Base-by-base conservation (phyloP, 495 filamentous ascomycete genomes). In the Daldinia grandis region DNA sequence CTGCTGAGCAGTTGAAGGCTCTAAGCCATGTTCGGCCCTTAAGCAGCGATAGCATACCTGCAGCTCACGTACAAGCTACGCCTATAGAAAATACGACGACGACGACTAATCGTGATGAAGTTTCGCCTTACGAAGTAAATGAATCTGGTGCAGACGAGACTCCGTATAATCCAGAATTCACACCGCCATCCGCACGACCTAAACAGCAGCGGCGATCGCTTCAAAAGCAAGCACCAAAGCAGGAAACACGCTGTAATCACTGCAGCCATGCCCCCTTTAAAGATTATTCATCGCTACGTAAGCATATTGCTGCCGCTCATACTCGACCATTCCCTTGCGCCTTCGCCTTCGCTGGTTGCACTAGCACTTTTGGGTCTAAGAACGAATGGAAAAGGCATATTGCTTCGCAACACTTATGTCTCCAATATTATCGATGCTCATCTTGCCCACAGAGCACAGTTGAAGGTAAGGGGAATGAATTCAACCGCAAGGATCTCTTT, bases 331-430 rank as follows among this genome's bases (percentile, higher is more conserved):
- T 97, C 75, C 85, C 88, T 9, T 99, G 95, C 77, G 91, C 90
- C 40, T 95, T 98, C 77, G 85, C 87, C 12, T 89, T 87, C 59
- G 96, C 95, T 64, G 92, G 90, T n/a, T 99, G 95, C 76, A 77
- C 77, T 6, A 93, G 91, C 71, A 93, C 88, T 0, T 98, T 99
- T 74, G 89, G 89, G 9, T 94, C 92, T 37, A 98, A 98, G 76
- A 98, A 98, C 73, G 95, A 99, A 76, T 99, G 95, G 95, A 85
- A 98, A 77, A 89, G 95, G 0, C 95, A 99, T 78, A 90, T 98
- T 66, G 86, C 87, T 28, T 94, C 93, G 2, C 92, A 97, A 72
- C 95, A 99, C 76, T 82, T 99, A 62, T 92, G 91, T 63, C 82
- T 94, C 17, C 89, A 89, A 40, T 94, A 90, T 78, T 99, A 92